Conservation (phyloP, 768 basidiomycete species). For the Tylopilus sp. region DNA sequence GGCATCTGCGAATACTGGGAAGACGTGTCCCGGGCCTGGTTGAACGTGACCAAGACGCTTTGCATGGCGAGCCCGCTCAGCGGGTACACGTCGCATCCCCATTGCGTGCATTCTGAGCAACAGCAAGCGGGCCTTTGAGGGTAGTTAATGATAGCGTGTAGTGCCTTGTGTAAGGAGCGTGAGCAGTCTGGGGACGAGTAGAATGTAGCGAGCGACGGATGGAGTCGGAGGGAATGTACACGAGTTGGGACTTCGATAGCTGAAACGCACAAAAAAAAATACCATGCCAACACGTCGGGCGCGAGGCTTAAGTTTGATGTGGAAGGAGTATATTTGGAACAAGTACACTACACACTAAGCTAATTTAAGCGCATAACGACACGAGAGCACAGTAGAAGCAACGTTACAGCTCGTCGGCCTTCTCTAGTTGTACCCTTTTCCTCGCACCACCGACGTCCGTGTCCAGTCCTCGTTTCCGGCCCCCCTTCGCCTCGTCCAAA, state of each 20-base stretch:
- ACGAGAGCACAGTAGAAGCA: not conserved
- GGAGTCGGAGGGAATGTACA: not conserved
- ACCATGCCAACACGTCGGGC: constrained; percentile 19
- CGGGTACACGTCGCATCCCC: constrained; percentile 25
- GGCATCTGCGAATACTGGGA: constrained; percentile 2
- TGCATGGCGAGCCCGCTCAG: constrained; percentile 32
- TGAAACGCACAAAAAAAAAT: constrained; percentile 5
- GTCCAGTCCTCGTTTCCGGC: constrained; percentile 86
- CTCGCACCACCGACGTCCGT: constrained; percentile 66
- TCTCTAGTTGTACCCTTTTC: constrained; percentile 68
- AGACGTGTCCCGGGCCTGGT: constrained; percentile 1
- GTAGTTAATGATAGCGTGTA: not conserved
- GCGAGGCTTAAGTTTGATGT: too few species aligned
- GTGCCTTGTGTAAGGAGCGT: constrained; percentile 17
- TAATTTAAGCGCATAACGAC: too few species aligned
- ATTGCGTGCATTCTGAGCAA: constrained; percentile 23
- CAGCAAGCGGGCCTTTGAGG: not conserved
- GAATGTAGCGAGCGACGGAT: constrained; percentile 2
- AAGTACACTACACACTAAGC: constrained; percentile 2
- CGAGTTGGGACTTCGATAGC: too few species aligned
- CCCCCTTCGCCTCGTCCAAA: constrained; percentile 94
- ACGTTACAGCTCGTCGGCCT: constrained; percentile 45
- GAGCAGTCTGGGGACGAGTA: not conserved
- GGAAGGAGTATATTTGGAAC: not conserved
- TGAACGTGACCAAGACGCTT: constrained; percentile 31